Evolutionary conservation across 257 asterid genomes (phyloP).

Genomic region (Petunia axillaris): DNA sequence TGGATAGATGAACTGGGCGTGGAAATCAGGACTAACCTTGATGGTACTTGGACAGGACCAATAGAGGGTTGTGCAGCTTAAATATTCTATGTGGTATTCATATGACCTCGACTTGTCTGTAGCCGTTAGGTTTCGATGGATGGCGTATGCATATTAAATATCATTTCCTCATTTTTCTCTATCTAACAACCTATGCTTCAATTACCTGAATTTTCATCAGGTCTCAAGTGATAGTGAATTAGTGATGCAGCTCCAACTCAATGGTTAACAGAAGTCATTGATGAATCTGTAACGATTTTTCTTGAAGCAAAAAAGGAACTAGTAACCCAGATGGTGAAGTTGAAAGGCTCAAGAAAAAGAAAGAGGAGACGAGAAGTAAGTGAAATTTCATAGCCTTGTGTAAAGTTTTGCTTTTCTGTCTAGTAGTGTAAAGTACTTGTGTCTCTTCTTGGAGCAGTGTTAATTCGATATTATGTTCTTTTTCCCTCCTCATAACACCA

Average conservation of each 20-base stretch:
- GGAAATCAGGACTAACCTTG: background rate
- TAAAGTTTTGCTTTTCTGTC: background rate
- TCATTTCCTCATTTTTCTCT: background rate
- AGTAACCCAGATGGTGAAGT: constrained; percentile 69
- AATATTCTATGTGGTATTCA: background rate
- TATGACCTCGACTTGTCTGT: background rate
- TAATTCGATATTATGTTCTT: background rate
- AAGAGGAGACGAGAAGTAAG: constrained; percentile 82
- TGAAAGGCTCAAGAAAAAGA: constrained; percentile 75
- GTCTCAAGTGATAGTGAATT: constrained; percentile 50
- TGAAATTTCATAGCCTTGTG: constrained; percentile 1
- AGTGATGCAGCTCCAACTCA: constrained; percentile 66
- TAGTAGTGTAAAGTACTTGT: background rate
- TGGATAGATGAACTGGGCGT: background rate
- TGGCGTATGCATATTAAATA: background rate
- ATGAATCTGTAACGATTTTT: constrained; percentile 63
- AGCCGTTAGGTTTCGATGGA: background rate
- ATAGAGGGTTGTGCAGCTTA: background rate
- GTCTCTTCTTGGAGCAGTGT: background rate
- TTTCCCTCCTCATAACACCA: background rate
- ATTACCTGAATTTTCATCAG: constrained; percentile 37
- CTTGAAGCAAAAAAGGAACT: constrained; percentile 51
- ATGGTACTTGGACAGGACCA: background rate
- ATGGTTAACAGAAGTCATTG: constrained; percentile 64
- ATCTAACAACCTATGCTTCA: background rate